Evolutionary conservation across 345 rosid species (phyloP).

Genomic region (Corchorus capsularis): DNA sequence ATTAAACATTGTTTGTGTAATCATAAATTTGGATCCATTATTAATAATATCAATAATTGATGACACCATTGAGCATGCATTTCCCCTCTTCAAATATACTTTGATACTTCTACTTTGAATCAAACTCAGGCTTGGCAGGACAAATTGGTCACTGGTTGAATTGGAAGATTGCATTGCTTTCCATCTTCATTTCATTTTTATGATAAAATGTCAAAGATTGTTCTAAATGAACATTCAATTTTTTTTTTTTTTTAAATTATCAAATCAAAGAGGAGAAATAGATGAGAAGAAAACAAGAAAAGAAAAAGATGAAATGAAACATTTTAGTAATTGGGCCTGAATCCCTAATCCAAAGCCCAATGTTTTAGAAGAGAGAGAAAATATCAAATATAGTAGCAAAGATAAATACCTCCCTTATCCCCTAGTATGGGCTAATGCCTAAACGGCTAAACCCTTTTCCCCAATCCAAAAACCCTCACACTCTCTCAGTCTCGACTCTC

Average conservation of each 20-base stretch:
- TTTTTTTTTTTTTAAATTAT: too few species aligned
- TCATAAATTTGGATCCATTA: neutral
- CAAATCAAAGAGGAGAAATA: too few species aligned
- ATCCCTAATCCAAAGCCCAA: neutral
- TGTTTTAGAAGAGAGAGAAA: neutral
- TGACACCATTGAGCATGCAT: neutral
- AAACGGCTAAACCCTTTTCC: neutral
- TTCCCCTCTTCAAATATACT: neutral
- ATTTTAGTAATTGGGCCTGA: neutral
- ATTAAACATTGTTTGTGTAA: neutral
- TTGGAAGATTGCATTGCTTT: neutral
- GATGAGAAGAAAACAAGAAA: too few species aligned
- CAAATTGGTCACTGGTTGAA: neutral
- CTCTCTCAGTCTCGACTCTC: neutral
- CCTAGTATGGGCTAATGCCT: neutral
- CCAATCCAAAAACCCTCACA: conserved; percentile 14
- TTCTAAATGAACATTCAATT: too few species aligned
- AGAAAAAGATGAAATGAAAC: too few species aligned
- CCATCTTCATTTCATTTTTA: neutral
- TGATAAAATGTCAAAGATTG: neutral
- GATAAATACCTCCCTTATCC: neutral
- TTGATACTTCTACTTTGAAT: neutral
- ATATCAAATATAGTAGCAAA: neutral
- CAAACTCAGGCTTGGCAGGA: neutral
- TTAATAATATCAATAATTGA: neutral